Percentiles rank a stretch among this genome's conserved stretches.
phyloP scores from a whole-genome alignment of 768 basidiomycete genomes.

The Russula olivacea region DNA sequence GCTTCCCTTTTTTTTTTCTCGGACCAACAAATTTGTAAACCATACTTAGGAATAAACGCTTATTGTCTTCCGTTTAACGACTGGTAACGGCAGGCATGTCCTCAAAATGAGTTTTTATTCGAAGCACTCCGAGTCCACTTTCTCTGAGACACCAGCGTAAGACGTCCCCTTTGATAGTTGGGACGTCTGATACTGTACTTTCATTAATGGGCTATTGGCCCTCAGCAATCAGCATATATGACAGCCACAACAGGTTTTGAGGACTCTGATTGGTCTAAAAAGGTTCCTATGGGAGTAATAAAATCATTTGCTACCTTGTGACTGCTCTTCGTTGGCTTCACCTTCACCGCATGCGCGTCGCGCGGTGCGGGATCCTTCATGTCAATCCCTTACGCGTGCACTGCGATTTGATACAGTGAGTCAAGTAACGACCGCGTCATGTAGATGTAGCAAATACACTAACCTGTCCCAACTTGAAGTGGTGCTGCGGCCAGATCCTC shows the following conservation, averaged over 20 bases:
- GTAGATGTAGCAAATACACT: too few species aligned
- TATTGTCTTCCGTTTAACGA: neutral
- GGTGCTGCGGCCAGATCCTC: neutral
- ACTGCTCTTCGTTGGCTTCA: too few species aligned
- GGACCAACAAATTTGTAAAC: neutral
- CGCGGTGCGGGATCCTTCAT: neutral
- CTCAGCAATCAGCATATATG: neutral
- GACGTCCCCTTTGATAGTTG: neutral
- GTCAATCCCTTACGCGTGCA: neutral
- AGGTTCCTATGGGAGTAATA: neutral
- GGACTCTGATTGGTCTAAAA: neutral
- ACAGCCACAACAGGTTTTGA: neutral
- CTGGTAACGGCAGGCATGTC: too few species aligned
- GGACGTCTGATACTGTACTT: neutral
- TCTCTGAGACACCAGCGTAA: neutral
- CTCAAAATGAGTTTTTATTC: too few species aligned
- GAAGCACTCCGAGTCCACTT: too few species aligned
- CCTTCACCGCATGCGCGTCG: neutral
- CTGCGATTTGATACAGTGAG: neutral
- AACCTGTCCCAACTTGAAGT: neutral
- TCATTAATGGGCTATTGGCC: neutral
- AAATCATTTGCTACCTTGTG: too few species aligned
- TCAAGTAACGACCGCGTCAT: neutral
- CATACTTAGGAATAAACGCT: neutral
- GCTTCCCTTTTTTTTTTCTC: neutral